phyloP scores from a whole-genome alignment of 208 protist genomes.

The Tritrichomonas foetus region DNA sequence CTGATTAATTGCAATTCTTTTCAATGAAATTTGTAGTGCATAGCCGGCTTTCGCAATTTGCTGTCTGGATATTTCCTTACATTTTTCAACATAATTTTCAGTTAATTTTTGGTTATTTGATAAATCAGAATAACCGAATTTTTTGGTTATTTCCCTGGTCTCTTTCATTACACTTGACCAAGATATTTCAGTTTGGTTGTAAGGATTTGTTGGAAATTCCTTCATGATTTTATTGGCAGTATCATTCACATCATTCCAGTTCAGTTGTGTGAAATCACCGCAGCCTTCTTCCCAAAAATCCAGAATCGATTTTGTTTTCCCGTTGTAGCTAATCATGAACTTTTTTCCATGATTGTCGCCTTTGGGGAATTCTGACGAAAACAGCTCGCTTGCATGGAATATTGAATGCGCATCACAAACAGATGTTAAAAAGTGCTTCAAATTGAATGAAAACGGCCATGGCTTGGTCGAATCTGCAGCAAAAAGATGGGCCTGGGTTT shows the following conservation, averaged over 20 bases:
- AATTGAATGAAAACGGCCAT: background rate
- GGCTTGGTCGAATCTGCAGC: background rate
- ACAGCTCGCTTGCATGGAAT: background rate
- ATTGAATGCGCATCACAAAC: slow-evolving; percentile 3
- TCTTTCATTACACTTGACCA: background rate
- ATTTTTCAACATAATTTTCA: background rate
- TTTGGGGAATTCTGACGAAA: background rate
- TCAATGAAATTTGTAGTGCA: background rate
- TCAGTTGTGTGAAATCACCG: background rate
- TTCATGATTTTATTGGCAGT: background rate
- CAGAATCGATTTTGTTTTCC: background rate
- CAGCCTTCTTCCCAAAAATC: slow-evolving; percentile 31
- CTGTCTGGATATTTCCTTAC: background rate
- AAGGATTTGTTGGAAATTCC: background rate
- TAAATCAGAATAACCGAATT: background rate
- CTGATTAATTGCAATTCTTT: background rate
- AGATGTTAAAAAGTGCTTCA: background rate
- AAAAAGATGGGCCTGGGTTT: background rate
- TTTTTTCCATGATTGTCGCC: background rate
- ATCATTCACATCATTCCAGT: background rate
- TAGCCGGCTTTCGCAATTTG: background rate
- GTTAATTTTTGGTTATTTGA: background rate
- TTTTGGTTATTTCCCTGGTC: background rate
- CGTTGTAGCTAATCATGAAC: background rate
- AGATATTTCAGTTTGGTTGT: too few relatives aligned